Percentiles rank a stretch among this genome's conserved stretches.
Evolutionary conservation across 805 yeast species (phyloP).

Genomic region (Ogataea paradorogensis): DNA sequence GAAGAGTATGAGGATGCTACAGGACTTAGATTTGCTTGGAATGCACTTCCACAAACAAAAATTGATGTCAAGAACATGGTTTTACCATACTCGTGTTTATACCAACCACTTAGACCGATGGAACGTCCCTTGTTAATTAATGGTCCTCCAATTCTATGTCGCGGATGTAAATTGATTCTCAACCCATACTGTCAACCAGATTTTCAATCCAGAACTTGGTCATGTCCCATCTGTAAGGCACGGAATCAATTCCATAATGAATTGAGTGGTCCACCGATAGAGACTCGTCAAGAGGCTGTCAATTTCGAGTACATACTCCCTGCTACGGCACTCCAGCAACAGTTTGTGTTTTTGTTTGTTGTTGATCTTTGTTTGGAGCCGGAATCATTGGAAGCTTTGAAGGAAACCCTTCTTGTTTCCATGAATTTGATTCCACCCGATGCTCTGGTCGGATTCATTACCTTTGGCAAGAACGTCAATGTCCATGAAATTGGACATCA

Average conservation of each 20-base stretch:
- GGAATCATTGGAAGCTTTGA: constrained; percentile 50
- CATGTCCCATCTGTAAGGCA: constrained; percentile 54
- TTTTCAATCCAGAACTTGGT: constrained; percentile 39
- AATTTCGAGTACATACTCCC: constrained; percentile 51
- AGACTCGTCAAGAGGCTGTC: constrained; percentile 38
- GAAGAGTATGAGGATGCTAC: constrained; percentile 64
- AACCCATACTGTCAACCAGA: constrained; percentile 49
- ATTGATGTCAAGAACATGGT: constrained; percentile 40
- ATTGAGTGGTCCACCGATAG: constrained; percentile 32
- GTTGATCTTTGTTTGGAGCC: constrained; percentile 55
- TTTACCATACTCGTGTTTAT: constrained; percentile 55
- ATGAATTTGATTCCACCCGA: constrained; percentile 48
- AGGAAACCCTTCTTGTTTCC: constrained; percentile 46
- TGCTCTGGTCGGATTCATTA: constrained; percentile 54
- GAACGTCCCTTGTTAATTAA: constrained; percentile 37
- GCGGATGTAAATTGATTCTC: constrained; percentile 51
- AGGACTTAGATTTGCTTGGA: constrained; percentile 78
- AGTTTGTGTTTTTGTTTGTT: constrained; percentile 49
- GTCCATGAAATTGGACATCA: constrained; percentile 49
- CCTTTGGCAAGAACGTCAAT: constrained; percentile 59
- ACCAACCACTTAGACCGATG: constrained; percentile 55
- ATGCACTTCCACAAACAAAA: constrained; percentile 54
- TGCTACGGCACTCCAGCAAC: constrained; percentile 30
- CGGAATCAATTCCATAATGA: constrained; percentile 40
- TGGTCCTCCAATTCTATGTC: constrained; percentile 47